Evolutionary conservation across 1,139 yeast genomes (phyloP), one percentile per base, ranked within the genome.

Genomic region (Eremothecium gossypii): DNA sequence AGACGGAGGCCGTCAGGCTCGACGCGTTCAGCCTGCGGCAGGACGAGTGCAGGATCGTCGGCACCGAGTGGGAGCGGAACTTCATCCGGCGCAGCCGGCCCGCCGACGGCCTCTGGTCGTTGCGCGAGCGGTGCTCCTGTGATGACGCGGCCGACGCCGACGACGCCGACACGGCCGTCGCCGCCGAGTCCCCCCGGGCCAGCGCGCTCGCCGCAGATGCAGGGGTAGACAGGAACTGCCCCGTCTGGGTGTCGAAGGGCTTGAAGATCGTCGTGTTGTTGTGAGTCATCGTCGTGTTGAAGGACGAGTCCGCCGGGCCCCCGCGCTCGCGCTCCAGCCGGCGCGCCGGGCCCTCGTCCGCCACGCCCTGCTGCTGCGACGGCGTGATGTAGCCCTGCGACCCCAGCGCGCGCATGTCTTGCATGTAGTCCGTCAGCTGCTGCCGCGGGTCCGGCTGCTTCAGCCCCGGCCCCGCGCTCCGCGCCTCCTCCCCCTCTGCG

Each of bases 31-130:
- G 41, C 41, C 55, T 53, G 38, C 55, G 51, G 11, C 58, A 43
- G 2, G 64, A 58, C 8, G 64, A 60, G 49, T 58, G 64, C 41
- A 58, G 43, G 13, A 58, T 58, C 7, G 60, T 55, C 13, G 64
- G 64, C 10, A 60, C 60, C 10, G 64, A 60, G 40, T 57, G 55
- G 7, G 64, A 58, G 41, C 64, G 51, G 35, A 50, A 46, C 45
- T 51, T 55, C 23, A 40, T 45, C 41, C 44, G 50, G 33, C 35
- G 40, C 9, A 9, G 36, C 42, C 42, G 41, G n/a, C 41, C 41
- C 26, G 41, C 32, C 29, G 32, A 31, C 13, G 27, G 37, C 37
- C 23, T 14, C 23, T 40, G n/a, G 31, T 35, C n/a, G 17, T 20
- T 23, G 38, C 26, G 10, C 37, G 29, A 17, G n/a, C 27, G 30